These are phyloP conservation scores for Boletus huronensis DNA, from an alignment of 768 basidiomycete species.

Conservation along the genomic window DNA sequence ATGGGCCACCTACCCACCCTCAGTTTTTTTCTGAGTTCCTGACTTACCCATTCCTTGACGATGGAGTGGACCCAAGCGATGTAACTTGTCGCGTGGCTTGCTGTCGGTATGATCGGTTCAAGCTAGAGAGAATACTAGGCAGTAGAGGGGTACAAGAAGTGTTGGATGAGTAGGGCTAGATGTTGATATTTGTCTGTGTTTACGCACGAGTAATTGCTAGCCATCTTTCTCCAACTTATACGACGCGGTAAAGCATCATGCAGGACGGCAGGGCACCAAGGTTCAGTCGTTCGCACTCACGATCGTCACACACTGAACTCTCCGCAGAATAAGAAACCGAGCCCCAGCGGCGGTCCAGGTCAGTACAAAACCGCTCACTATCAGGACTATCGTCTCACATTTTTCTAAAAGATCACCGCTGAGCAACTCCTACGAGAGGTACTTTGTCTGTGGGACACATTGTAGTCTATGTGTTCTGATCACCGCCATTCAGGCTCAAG, in stretches of 20 bases:
- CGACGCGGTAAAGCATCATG: conserved; percentile 37
- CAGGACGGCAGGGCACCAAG: conserved; percentile 80
- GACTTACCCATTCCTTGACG: conserved; percentile 86
- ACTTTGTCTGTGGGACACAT: conserved; percentile 8
- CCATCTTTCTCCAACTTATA: neutral
- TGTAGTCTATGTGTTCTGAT: neutral
- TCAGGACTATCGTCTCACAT: conserved; percentile 9
- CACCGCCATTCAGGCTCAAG: conserved; percentile 70
- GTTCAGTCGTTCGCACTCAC: conserved; percentile 34
- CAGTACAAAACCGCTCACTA: conserved; percentile 20
- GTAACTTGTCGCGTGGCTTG: conserved; percentile 80
- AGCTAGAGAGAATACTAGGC: conserved; percentile 70
- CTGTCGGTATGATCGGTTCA: conserved; percentile 86
- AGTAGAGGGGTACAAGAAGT: conserved; percentile 20
- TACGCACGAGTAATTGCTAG: neutral
- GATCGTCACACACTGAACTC: neutral
- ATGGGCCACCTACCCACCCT: conserved; percentile 85
- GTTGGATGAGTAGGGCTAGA: conserved; percentile 5
- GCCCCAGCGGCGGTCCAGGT: conserved; percentile 94
- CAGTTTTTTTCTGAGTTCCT: conserved; percentile 91
- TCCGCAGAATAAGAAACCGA: conserved; percentile 83
- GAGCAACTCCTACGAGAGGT: conserved; percentile 97
- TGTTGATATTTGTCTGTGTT: conserved; percentile 22
- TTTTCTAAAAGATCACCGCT: conserved; percentile 76
- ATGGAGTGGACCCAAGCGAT: conserved; percentile 82